Percentiles rank a stretch among this genome's conserved stretches.
Evolutionary conservation across 2,329 filamentous ascomycete species (phyloP).

Genomic region (Fusarium temperatum): DNA sequence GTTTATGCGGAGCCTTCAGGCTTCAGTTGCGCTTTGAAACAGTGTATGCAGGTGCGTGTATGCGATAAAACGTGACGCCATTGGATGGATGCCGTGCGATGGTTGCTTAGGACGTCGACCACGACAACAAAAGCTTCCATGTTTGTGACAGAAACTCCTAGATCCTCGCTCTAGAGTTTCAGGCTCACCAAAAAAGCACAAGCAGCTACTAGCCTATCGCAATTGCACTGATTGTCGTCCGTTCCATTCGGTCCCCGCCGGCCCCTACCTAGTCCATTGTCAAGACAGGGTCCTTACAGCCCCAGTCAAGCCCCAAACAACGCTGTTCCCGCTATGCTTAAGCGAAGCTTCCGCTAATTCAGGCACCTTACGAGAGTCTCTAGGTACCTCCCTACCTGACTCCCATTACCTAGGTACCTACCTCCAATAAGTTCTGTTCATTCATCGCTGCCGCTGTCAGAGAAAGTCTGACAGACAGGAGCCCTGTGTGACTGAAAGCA

Average conservation of each 20-base stretch:
- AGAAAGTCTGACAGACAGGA: not conserved
- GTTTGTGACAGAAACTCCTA: constrained; percentile 33
- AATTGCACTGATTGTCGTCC: constrained; percentile 25
- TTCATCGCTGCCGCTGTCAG: not conserved
- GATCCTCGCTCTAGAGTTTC: constrained; percentile 38
- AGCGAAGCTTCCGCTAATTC: constrained; percentile 38
- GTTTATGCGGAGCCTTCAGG: constrained; percentile 14
- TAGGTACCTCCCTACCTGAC: not conserved
- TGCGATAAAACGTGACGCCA: not conserved
- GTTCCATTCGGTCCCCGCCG: constrained; percentile 24
- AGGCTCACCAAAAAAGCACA: constrained; percentile 40
- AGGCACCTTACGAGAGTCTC: constrained; percentile 13
- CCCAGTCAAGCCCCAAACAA: constrained; percentile 39
- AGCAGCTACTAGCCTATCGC: constrained; percentile 31
- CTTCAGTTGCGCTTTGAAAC: constrained; percentile 13
- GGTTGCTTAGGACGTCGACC: constrained; percentile 2
- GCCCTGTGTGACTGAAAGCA: constrained; percentile 13
- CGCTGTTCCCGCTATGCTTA: constrained; percentile 40
- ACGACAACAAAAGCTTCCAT: not conserved
- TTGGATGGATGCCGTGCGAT: not conserved
- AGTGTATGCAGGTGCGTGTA: constrained; percentile 9
- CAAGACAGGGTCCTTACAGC: not conserved
- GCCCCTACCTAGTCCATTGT: not conserved
- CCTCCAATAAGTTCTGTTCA: not conserved
- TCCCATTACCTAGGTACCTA: too few relatives aligned